These are phyloP conservation scores for Catharanthus roseus DNA, from an alignment of 257 asterid genomes.

Conservation along the genomic window DNA sequence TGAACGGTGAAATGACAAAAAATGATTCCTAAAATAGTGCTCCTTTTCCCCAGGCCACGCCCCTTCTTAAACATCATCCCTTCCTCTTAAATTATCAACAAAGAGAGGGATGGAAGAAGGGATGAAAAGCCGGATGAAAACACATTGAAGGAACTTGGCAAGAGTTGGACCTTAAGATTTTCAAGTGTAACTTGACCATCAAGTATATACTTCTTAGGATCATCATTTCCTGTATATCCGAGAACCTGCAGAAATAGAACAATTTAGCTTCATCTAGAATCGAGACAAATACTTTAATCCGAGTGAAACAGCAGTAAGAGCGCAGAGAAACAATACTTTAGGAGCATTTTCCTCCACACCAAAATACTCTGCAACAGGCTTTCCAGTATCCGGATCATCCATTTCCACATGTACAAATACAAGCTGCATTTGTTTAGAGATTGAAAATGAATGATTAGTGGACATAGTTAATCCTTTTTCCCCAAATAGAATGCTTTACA, in stretches of 20 bases:
- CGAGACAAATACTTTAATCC: slow-evolving; percentile 1
- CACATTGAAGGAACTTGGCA: slow-evolving; percentile 12
- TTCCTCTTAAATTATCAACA: too few species aligned
- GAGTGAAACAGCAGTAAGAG: slow-evolving; percentile 3
- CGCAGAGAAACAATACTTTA: slow-evolving; percentile 36
- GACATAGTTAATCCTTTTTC: not conserved
- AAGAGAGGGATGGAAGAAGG: not conserved
- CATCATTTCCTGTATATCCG: slow-evolving; percentile 60
- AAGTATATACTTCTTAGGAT: slow-evolving; percentile 50
- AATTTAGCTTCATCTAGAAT: slow-evolving; percentile 8
- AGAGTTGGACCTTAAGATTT: slow-evolving; percentile 57
- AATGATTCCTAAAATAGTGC: not conserved
- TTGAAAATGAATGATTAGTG: slow-evolving; percentile 17
- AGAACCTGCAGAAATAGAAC: slow-evolving; percentile 43
- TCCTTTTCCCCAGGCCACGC: not conserved
- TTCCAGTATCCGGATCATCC: slow-evolving; percentile 80
- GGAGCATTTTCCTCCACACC: slow-evolving; percentile 70
- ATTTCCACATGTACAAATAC: slow-evolving; percentile 60
- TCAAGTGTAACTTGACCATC: slow-evolving; percentile 57
- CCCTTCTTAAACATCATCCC: not conserved
- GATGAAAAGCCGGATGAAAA: slow-evolving; percentile 7
- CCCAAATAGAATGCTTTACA: not conserved
- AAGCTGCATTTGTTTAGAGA: slow-evolving; percentile 45
- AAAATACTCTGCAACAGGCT: slow-evolving; percentile 82
- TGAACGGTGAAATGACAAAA: not conserved